Evolutionary conservation across 179 eudicot genomes (phyloP), one percentile per base, ranked within the genome.

Genomic region (Beta corolliflora): DNA sequence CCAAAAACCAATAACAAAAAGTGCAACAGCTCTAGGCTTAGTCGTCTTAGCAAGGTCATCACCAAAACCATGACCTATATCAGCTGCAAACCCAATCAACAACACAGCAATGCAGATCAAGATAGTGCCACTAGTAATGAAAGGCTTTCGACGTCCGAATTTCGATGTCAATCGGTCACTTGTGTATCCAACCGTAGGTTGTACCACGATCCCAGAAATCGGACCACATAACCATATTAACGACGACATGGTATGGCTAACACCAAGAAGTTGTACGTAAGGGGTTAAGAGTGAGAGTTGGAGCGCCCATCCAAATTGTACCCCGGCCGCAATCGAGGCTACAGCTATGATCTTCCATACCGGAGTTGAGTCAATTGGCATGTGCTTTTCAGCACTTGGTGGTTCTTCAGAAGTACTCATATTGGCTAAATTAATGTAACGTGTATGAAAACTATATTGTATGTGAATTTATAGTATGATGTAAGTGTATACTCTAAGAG

Each of bases 211-310:
- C 2, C 90, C 89, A 0, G 89, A 86, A 25, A 86, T 78, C n/a
- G 90, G 90, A 53, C 90, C 90, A 66, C 90, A 88, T 25, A 88
- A 77, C 90, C 90, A 88, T 25, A 88, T 88, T n/a, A 84, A 86
- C 1, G 89, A 84, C 1, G 90, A 82, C 90, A 86, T 84, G 21
- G 85, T 73, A 59, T 86, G 88, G 9, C 77, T 74, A 46, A 86
- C 86, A 2, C 89, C 90, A 25, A 86, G 82, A 18, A 84, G 81
- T 73, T 88, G 90, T 21, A 88, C 86, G 75, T 88, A 86, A 0
- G 90, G 90, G n/a, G 90, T 88, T 16, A 88, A 53, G 2, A 88
- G 84, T 25, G 90, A 88, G 16, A 88, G 85, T 74, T 88, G 89
- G 7, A 88, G 72, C 16, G 90, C 90, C 90, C 90, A 88, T 9